Base-by-base conservation (phyloP, 2,329 filamentous ascomycete genomes). In the Botrytis byssoidea region DNA sequence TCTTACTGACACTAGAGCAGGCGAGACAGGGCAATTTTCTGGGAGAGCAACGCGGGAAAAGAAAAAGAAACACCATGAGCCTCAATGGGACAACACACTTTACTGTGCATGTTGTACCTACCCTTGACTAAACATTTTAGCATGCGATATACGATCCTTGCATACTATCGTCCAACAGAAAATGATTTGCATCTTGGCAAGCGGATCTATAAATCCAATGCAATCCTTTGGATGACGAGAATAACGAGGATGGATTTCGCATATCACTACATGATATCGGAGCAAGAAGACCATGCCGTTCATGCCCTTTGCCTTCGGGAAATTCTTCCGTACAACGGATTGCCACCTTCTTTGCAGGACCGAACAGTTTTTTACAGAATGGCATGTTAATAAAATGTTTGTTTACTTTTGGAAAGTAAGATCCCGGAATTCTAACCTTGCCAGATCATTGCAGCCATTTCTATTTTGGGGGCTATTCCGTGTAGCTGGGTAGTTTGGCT, bases 81-180 rank as follows among this genome's bases (percentile, higher is more conserved):
- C 68, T 71, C 72, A 67, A 57, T 48, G 25, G 61, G 32, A 65
- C 72, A 71, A 40, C 66, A 48, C 72, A 71, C 60, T 64, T 35
- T 18, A 9, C 48, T 69, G 40, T 69, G 29, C 66, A 35, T 40
- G 65, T 29, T 67, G 65, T 67, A 51, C 25, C 46, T 69, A 55
- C 3, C 65, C 46, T 68, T 40, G 46, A 67, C 46, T 68, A 40
- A 44, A 44, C 29, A 67, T 67, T 22, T 42, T n/a, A 46, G 29
- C 51, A 72, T 72, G 48, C 65, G 48, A 55, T 67, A 68, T n/a
- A 67, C 29, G 42, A 72, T 55, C 48, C 40, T 48, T 60, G 71
- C 35, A 60, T 68, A 40, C 18, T 67, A 48, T 46, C 16, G 20
- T 69, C 42, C 32, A 68, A 68, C 51, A 25, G 55, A 42, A 68